Evolutionary conservation across 75 land plant genomes (phyloP).

Genomic region (Sequoia sempervirens): DNA sequence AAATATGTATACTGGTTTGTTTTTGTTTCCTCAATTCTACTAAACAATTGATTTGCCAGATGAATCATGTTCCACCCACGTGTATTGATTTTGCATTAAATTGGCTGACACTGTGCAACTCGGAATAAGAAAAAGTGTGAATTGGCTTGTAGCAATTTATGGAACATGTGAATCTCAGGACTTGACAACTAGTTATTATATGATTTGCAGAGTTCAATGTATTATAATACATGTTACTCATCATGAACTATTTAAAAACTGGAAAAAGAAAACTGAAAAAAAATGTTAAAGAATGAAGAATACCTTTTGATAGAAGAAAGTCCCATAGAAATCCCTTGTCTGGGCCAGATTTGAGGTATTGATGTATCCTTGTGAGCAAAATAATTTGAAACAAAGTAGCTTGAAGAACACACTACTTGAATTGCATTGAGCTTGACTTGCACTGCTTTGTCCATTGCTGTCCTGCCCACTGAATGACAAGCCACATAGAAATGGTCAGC

Average conservation of each 20-base stretch:
- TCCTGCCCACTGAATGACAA: conserved; percentile 57
- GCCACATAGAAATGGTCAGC: conserved; percentile 76
- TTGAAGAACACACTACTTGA: conserved; percentile 75
- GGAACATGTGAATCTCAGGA: background rate
- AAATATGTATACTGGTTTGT: no score
- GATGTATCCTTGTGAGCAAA: conserved; percentile 66
- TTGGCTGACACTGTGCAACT: background rate
- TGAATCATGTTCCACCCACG: background rate
- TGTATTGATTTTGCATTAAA: background rate
- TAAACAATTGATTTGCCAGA: background rate
- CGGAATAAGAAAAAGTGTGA: background rate
- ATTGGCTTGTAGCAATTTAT: background rate
- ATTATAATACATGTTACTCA: background rate
- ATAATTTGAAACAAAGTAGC: conserved; percentile 42
- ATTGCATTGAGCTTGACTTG: conserved; percentile 47
- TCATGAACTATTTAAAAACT: background rate
- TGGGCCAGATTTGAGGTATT: conserved; percentile 83
- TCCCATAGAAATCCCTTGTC: conserved; percentile 27
- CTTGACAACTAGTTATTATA: background rate
- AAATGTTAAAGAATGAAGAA: background rate
- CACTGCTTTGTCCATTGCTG: conserved; percentile 45
- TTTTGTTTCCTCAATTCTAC: background rate
- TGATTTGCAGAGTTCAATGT: background rate
- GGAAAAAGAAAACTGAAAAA: background rate
- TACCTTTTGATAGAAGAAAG: conserved; percentile 24